Evolutionary conservation across 768 basidiomycete species (phyloP).

Genomic region (Boletus bicolor): DNA sequence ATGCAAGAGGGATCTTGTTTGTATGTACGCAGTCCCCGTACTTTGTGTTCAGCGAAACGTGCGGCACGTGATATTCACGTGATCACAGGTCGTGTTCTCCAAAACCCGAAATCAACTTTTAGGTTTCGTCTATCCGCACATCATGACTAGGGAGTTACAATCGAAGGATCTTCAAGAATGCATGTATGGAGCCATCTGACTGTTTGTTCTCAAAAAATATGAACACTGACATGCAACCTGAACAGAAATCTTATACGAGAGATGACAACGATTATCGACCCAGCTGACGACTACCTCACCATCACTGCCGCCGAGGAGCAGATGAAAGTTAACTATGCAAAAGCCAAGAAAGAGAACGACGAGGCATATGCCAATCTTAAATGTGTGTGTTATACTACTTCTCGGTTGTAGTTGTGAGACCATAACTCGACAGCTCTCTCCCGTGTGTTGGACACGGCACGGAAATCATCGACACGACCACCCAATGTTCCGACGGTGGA

Average conservation of each 20-base stretch:
- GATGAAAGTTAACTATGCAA: conserved; percentile 54
- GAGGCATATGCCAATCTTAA: conserved; percentile 63
- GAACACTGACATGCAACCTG: conserved; percentile 2
- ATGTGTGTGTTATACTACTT: conserved; percentile 36
- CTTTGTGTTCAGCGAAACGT: neutral
- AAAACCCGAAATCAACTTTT: neutral
- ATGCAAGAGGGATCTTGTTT: no score
- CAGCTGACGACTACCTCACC: conserved; percentile 74
- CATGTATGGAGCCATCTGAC: conserved; percentile 21
- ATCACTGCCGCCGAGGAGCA: conserved; percentile 73
- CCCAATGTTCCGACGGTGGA: conserved; percentile 64
- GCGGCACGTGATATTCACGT: conserved; percentile 21
- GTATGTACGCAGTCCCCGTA: no score
- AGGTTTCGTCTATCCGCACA: neutral
- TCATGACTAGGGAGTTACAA: conserved; percentile 30
- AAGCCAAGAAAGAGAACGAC: conserved; percentile 64
- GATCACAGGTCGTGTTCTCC: neutral
- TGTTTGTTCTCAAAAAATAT: neutral
- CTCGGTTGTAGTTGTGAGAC: neutral
- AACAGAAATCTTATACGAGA: conserved; percentile 63
- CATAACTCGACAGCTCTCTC: conserved; percentile 49
- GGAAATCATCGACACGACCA: conserved; percentile 67
- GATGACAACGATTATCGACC: conserved; percentile 71
- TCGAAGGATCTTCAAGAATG: conserved; percentile 35
- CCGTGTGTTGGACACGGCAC: conserved; percentile 63